Evolutionary conservation across 768 basidiomycete species (phyloP), one percentile per base, ranked within the genome.

Genomic region (Coprinellus micaceus): DNA sequence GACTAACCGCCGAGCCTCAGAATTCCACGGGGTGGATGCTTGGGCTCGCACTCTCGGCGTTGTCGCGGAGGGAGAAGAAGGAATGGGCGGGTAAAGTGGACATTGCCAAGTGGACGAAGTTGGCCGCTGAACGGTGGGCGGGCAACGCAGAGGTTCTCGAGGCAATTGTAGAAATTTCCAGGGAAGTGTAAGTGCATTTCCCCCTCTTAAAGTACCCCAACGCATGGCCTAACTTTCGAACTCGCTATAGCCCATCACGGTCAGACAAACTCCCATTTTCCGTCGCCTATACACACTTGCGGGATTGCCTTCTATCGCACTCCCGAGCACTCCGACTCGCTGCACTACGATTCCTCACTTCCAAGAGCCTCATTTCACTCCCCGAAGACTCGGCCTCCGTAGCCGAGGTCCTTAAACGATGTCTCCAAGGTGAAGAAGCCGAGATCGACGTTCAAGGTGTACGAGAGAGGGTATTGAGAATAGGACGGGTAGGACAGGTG

Each of bases 401-500:
- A 13, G 66, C 72, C 15, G 86, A 86, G 22, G 77, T 86, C 0
- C 60, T 89, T 19, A 82, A 82, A 61, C 78, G 81, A 25, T 89
- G 89, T 65, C 66, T 94, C 22, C 84, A 87, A 57, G 90, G 87
- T 2, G 97, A 99, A 66, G 83, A 91, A 57, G 83, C 89, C 4
- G 74, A 89, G 2, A 66, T 97, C 33, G 88, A 94, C 54, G 74
- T 88, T 2, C 83, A 86, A 58, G 90, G 92, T 43, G 88, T 88
- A 2, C 79, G 96, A 33, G 96, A 98, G 64, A 82, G 93, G 43
- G 84, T 91, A 3, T 70, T 96, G 64, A 77, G 85, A 24, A 89
- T 96, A 7, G 82, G 84, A 3, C 80, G 88, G 51, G 78, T 95
- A 2, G 85, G 80, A 1, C 80, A 84, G 58, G 77, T 81, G 4